Percentiles rank a stretch among this genome's conserved stretches.
Conservation (phyloP, 345 rosid genomes). For the Hypericum androsaemum region DNA sequence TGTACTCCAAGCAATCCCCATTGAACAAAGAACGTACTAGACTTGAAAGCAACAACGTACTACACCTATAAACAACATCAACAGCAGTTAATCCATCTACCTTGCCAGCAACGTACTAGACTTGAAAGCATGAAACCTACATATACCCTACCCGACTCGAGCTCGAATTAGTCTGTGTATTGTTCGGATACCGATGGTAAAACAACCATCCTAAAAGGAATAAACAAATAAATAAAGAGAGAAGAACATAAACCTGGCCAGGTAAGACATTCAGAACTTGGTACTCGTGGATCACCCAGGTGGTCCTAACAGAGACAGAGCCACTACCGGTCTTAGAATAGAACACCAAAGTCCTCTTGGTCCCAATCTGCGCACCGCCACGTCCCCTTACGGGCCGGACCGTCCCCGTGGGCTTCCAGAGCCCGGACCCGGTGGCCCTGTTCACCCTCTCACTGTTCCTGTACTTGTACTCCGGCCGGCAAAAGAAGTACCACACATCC, state of each 20-base stretch:
- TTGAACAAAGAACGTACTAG: too few species aligned
- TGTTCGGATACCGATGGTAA: too few species aligned
- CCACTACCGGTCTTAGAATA: background rate
- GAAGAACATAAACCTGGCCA: conserved; percentile 1
- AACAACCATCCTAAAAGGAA: background rate
- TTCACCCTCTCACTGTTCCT: conserved; percentile 12
- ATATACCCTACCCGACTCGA: too few species aligned
- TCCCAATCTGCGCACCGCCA: conserved; percentile 21
- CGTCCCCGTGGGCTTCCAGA: conserved; percentile 37
- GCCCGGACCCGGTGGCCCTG: conserved; percentile 29
- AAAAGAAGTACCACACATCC: conserved; percentile 34
- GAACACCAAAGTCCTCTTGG: conserved; percentile 35
- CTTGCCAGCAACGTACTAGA: too few species aligned
- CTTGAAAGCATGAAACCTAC: too few species aligned
- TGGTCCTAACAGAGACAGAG: background rate
- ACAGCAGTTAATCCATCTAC: too few species aligned
- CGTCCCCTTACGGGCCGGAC: conserved; percentile 19
- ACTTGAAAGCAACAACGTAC: too few species aligned
- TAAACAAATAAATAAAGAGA: background rate
- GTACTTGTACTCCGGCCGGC: conserved; percentile 1
- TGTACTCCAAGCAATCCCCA: too few species aligned
- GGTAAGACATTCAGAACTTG: background rate
- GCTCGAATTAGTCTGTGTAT: background rate
- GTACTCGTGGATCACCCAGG: conserved; percentile 25
- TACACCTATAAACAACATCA: too few species aligned